Base-by-base conservation (phyloP, 2,329 filamentous ascomycete genomes). In the Fusarium begoniae region DNA sequence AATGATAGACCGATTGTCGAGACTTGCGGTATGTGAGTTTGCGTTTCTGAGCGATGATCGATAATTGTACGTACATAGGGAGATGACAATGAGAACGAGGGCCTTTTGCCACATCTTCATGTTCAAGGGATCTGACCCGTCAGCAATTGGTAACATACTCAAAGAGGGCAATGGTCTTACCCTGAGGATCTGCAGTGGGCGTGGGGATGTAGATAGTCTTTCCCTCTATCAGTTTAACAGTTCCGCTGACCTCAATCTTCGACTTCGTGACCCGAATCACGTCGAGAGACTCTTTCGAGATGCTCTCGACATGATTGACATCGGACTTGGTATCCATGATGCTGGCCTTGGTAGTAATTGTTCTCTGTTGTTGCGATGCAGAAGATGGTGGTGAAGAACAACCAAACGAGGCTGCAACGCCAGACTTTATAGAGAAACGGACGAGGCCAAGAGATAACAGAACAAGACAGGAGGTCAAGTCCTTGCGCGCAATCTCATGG, bases 51-150 rank as follows among this genome's bases (percentile, higher is more conserved):
- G 3, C 1, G 18, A 6, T 2, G 17, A 13, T 14, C 7, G 26
- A n/a, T 11, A 3, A 9, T n/a, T 47, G 8, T 4, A 69, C 66
- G 13, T 63, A 69, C 66, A 76, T 6, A 75, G 66, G 5, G 74
- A 76, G 38, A 76, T 76, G 15, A 74, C 59, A 14, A 76, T 45
- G 12, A 76, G 63, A 18, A 75, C 71, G 10, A 58, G 51, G 17
- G 56, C 58, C 60, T 76, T 76, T 50, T 76, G 74, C 74, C 74
- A 76, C 71, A 70, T 76, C 53, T 60, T 72, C 74, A 76, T 75
- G 57, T 76, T 76, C 54, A 76, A 55, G 4, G 74, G 74, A 61
- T 76, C 74, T 76, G 12, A 15, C 12, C n/a, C 7, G 45, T 68
- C 54, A 68, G 65, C 35, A 68, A 41, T 43, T 24, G 30, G 22